A percentile compares a stretch with the other conserved stretches of the same genome.
These are phyloP conservation scores for Cordyceps pruinosa DNA, from an alignment of 2,329 filamentous ascomycete species.

Conservation along the genomic window DNA sequence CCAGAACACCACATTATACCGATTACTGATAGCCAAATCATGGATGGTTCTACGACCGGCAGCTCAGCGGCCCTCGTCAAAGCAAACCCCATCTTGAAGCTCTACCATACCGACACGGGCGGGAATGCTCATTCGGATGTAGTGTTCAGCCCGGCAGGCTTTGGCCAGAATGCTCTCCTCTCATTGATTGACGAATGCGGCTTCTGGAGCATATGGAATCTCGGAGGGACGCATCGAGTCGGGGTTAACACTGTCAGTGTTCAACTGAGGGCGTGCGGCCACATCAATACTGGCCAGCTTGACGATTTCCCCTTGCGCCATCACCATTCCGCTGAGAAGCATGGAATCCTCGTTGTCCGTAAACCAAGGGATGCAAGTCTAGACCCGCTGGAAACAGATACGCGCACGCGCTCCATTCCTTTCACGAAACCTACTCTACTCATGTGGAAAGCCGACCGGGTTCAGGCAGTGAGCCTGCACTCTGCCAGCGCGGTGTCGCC, in stretches of 20 bases:
- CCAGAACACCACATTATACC: constrained; percentile 41
- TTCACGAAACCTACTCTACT: constrained; percentile 19
- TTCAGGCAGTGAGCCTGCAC: constrained; percentile 31
- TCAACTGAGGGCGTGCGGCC: constrained; percentile 33
- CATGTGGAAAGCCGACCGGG: constrained; percentile 30
- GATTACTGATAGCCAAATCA: constrained; percentile 18
- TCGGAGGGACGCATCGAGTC: constrained; percentile 33
- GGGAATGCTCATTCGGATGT: constrained; percentile 54
- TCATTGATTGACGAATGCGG: constrained; percentile 59
- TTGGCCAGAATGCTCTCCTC: constrained; percentile 50
- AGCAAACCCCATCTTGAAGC: constrained; percentile 45
- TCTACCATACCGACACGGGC: constrained; percentile 47
- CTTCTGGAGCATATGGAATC: constrained; percentile 62
- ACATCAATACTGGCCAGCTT: constrained; percentile 35
- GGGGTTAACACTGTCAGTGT: constrained; percentile 28
- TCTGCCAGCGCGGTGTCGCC: constrained; percentile 21
- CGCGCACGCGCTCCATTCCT: constrained; percentile 12
- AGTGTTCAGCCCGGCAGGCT: constrained; percentile 50
- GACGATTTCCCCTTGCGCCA: constrained; percentile 25
- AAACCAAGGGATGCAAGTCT: background rate
- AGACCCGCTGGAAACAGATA: constrained; percentile 7
- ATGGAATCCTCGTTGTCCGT: constrained; percentile 37
- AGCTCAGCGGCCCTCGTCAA: constrained; percentile 44
- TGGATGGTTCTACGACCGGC: constrained; percentile 6
- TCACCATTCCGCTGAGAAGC: constrained; percentile 27